Percentiles rank a stretch among this genome's conserved stretches.
Evolutionary conservation across 345 rosid genomes (phyloP).

Genomic region (Passiflora organensis): DNA sequence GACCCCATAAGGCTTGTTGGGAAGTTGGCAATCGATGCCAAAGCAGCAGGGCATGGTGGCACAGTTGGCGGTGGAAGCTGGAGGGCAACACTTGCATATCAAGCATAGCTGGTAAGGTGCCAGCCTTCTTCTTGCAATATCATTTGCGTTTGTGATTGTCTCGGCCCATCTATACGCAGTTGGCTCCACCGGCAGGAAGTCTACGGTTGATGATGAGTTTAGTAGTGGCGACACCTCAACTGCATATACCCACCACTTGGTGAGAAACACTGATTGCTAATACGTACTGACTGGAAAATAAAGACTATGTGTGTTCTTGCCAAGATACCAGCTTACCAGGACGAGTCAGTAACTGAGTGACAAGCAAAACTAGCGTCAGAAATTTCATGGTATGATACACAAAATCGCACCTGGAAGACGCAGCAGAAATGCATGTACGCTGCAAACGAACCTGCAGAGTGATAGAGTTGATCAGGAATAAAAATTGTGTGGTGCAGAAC

Average conservation of each 20-base stretch:
- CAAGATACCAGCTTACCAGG: neutral
- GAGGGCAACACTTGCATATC: slow-evolving; percentile 59
- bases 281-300: neutral
- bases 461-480: neutral
- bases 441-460: neutral
- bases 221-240: neutral
- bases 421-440: neutral
- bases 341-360: neutral
- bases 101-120: slow-evolving; percentile 60
- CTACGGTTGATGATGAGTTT: neutral
- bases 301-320: neutral
- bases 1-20: slow-evolving; percentile 68
- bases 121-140: slow-evolving; percentile 16
- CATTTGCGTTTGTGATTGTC: neutral
- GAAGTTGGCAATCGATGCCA: slow-evolving; percentile 61
- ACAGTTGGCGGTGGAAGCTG: slow-evolving; percentile 27
- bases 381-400: slow-evolving; percentile 6
- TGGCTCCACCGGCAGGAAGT: slow-evolving; percentile 5
- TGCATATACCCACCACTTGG: slow-evolving; percentile 1
- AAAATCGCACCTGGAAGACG: neutral
- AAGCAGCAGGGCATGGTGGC: slow-evolving; percentile 68
- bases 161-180: neutral
- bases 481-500: slow-evolving; percentile 10
- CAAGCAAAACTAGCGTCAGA: neutral
- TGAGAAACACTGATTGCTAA: neutral